Evolutionary conservation across 768 basidiomycete genomes (phyloP).

Genomic region (Suillus weaverae): DNA sequence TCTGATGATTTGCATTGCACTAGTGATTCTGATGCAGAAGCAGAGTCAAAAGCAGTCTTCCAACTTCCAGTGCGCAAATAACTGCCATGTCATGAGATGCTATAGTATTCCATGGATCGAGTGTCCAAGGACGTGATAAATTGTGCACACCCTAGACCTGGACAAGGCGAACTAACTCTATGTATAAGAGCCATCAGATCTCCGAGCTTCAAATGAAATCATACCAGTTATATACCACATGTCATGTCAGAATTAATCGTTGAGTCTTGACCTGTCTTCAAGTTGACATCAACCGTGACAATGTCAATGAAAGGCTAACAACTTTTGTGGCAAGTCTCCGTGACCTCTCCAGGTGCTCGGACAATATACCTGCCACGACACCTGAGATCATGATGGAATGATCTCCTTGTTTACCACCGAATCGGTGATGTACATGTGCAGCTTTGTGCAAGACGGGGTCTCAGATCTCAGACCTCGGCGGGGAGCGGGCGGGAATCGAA

Average conservation of each 20-base stretch:
- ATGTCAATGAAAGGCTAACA: neutral
- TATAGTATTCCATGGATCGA: neutral
- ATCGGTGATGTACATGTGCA: neutral
- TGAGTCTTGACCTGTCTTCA: neutral
- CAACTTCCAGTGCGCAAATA: neutral
- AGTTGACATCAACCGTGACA: neutral
- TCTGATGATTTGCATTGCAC: neutral
- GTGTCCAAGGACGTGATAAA: neutral
- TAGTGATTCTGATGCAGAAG: neutral
- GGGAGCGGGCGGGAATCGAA: constrained; percentile 8
- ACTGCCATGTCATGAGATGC: neutral
- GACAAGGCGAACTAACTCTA: neutral
- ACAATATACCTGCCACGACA: neutral
- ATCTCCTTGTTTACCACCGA: neutral
- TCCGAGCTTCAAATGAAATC: neutral
- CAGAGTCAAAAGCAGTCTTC: neutral
- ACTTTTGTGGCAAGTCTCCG: neutral
- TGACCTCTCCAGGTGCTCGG: neutral
- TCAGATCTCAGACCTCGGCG: neutral
- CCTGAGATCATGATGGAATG: neutral
- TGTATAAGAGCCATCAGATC: neutral
- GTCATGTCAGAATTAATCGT: neutral
- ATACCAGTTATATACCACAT: neutral
- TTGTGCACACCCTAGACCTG: neutral
- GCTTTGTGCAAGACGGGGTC: neutral